Conservation (phyloP, 345 rosid species). For the Eucalyptus tenuipes region DNA sequence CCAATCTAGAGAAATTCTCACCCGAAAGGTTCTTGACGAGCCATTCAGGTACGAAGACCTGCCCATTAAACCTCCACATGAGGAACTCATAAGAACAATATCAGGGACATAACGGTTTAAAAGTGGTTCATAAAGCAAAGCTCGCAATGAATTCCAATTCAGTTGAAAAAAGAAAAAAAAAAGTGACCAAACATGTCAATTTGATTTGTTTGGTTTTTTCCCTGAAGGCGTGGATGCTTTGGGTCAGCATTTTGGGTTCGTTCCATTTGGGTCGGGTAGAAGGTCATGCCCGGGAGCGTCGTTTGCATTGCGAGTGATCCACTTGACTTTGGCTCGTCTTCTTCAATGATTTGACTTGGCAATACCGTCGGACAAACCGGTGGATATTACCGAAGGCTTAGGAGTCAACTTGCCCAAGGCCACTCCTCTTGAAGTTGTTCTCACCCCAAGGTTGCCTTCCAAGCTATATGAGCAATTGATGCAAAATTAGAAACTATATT, state of each 20-base stretch:
- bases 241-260: conserved; percentile 2
- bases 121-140: background rate
- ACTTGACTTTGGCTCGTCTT: background rate
- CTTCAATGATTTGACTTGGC: background rate
- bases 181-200: background rate
- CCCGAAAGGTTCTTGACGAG: conserved; percentile 12
- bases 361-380: background rate
- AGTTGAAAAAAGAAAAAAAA: background rate
- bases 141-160: background rate
- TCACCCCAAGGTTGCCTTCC: background rate
- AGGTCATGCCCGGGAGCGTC: conserved; percentile 13
- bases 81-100: background rate
- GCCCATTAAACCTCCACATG: background rate
- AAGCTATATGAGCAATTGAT: background rate
- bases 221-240: background rate
- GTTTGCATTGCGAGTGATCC: background rate
- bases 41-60: background rate
- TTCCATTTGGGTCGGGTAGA: conserved; percentile 16
- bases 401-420: background rate
- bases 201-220: background rate
- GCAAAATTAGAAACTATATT: background rate
- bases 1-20: background rate
- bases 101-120: background rate
- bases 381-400: background rate
- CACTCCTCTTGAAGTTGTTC: background rate